Conservation (phyloP, 805 yeast genomes). For the Maudiozyma bulderi region DNA sequence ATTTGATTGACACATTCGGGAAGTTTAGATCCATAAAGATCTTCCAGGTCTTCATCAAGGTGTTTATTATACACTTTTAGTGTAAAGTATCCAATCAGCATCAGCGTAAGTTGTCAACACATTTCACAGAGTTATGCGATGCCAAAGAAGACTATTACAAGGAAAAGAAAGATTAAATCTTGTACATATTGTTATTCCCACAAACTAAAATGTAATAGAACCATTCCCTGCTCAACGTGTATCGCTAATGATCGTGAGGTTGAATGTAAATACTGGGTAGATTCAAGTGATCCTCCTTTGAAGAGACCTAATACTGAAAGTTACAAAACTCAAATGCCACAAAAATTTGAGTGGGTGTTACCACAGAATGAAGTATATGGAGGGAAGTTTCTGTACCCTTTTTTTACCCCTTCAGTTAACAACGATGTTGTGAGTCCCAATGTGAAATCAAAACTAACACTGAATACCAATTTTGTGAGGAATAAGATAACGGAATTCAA, state of each 20-base stretch:
- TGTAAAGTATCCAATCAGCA: not conserved
- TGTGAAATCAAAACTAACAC: constrained; percentile 3
- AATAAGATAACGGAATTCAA: constrained; percentile 12
- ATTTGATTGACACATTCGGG: too few species aligned
- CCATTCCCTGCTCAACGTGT: constrained; percentile 19
- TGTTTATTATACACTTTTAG: too few species aligned
- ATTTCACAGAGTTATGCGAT: not conserved
- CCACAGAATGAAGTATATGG: constrained; percentile 9
- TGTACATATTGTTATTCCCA: constrained; percentile 22
- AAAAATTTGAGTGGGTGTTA: constrained; percentile 1
- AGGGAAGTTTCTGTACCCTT: constrained; percentile 20
- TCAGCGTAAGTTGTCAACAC: not conserved
- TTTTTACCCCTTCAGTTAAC: constrained; percentile 17
- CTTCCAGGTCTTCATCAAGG: too few species aligned
- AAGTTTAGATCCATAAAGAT: too few species aligned
- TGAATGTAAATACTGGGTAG: constrained; percentile 20
- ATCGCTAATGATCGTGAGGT: not conserved
- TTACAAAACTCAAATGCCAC: not conserved
- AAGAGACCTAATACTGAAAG: not conserved
- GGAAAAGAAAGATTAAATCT: constrained; percentile 20
- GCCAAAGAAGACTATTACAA: constrained; percentile 10
- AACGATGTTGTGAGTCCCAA: constrained; percentile 12
- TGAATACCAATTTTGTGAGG: constrained; percentile 8
- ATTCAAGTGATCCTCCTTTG: constrained; percentile 1
- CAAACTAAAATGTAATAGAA: constrained; percentile 20